Conservation (phyloP, 257 asterid genomes). For the Voacanga thouarsii region DNA sequence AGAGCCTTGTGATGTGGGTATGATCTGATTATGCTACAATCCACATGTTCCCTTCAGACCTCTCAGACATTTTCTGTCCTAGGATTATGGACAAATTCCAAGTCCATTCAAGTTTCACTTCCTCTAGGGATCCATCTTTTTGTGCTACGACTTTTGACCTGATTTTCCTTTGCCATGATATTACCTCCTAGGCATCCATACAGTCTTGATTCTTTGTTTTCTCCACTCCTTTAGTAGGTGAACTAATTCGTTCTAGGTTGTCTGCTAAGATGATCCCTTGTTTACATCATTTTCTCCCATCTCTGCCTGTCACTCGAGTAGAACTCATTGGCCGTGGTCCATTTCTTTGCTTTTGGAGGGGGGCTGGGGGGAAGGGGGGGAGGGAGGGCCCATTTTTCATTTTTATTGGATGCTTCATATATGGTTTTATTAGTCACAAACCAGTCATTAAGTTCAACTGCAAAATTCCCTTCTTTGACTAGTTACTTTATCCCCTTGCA, state of each 20-base stretch:
- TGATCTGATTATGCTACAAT: slow-evolving; percentile 12
- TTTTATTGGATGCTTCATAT: background rate
- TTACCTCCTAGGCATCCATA: background rate
- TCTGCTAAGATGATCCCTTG: background rate
- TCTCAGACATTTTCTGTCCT: background rate
- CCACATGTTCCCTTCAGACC: background rate
- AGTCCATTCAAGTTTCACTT: too few species aligned
- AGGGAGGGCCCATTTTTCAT: too few species aligned
- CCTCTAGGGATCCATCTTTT: too few species aligned
- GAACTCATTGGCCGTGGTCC: background rate
- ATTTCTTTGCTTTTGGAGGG: too few species aligned
- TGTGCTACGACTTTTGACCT: background rate
- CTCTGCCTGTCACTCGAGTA: background rate
- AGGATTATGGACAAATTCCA: too few species aligned
- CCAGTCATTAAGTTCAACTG: background rate
- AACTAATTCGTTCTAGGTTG: background rate
- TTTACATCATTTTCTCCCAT: background rate
- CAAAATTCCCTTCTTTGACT: background rate
- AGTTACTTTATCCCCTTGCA: background rate
- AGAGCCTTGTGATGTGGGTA: slow-evolving; percentile 98
- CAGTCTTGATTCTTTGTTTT: background rate
- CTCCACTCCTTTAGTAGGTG: background rate
- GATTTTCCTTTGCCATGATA: background rate
- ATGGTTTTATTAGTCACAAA: background rate
- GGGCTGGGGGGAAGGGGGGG: too few species aligned